Evolutionary conservation across 352 stramenopile genomes (phyloP).

Genomic region (Pythium vanterpoolii): DNA sequence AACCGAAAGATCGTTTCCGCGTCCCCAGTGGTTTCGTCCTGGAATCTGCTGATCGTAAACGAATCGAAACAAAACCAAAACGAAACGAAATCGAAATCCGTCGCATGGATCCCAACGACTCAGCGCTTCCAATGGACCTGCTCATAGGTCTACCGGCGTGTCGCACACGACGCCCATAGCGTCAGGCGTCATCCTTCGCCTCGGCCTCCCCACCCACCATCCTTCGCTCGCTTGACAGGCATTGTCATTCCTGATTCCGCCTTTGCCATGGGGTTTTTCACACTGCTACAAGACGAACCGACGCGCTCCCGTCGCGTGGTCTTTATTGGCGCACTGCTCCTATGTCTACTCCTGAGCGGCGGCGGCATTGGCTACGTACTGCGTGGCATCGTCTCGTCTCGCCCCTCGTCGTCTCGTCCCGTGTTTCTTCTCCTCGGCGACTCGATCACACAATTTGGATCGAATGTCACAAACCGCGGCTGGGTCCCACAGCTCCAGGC

Average conservation of each 20-base stretch:
- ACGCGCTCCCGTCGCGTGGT: neutral
- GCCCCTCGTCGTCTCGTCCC: neutral
- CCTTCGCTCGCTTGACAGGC: neutral
- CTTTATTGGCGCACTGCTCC: neutral
- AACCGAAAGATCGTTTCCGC: too few species aligned
- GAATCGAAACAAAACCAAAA: too few species aligned
- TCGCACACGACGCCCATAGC: too few species aligned
- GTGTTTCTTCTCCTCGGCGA: slow-evolving; percentile 34
- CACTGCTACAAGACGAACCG: neutral
- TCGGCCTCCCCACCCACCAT: neutral
- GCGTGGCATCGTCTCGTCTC: neutral
- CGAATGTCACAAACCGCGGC: slow-evolving; percentile 27
- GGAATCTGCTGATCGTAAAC: too few species aligned
- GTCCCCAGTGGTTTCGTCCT: too few species aligned
- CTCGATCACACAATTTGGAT: slow-evolving; percentile 46
- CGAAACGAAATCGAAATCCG: too few species aligned
- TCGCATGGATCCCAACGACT: too few species aligned
- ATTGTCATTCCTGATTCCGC: too few species aligned
- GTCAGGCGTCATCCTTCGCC: too few species aligned
- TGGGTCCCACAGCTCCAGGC: slow-evolving; percentile 41
- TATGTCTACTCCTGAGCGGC: neutral
- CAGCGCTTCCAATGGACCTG: too few species aligned
- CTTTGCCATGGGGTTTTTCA: neutral
- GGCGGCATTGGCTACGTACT: neutral
- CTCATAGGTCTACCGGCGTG: too few species aligned